Evolutionary conservation across 495 filamentous ascomycete species (phyloP).

Genomic region (Arthonia radiata): DNA sequence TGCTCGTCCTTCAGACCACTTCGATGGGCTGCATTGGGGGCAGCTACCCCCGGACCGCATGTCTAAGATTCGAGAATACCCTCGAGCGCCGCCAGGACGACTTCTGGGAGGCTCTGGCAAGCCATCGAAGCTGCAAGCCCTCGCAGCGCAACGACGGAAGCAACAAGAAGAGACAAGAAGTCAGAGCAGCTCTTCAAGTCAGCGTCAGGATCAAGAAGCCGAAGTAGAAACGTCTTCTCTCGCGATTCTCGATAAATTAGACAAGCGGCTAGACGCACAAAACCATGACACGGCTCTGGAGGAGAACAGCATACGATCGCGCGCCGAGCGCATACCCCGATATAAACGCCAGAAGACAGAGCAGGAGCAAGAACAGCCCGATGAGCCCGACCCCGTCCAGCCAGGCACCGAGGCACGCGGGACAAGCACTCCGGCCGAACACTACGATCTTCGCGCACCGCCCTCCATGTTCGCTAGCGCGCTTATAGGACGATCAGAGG

Average conservation of each 20-base stretch:
- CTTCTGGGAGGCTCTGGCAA: conserved; percentile 64
- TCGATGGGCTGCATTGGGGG: conserved; percentile 69
- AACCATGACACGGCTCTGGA: no score
- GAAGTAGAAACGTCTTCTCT: background rate
- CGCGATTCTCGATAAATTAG: background rate
- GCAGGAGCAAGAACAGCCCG: background rate
- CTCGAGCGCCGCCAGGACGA: conserved; percentile 29
- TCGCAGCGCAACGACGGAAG: conserved; percentile 72
- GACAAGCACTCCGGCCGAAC: background rate
- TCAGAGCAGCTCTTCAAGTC: background rate
- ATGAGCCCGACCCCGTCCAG: background rate
- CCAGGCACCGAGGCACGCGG: background rate
- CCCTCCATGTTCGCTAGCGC: conserved; percentile 7
- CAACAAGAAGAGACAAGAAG: conserved; percentile 41
- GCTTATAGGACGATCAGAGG: conserved; percentile 18
- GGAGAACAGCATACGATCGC: no score
- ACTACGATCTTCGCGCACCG: conserved; percentile 1
- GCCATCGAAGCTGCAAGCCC: conserved; percentile 66
- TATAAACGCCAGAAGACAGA: background rate
- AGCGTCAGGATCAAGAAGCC: background rate
- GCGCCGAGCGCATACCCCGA: background rate
- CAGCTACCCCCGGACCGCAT: conserved; percentile 44
- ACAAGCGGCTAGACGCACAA: no score
- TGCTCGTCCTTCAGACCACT: conserved; percentile 31
- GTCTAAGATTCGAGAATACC: conserved; percentile 38